These are phyloP conservation scores for Cladorrhinum sp. DNA, from an alignment of 2,329 filamentous ascomycete genomes.

Conservation along the genomic window DNA sequence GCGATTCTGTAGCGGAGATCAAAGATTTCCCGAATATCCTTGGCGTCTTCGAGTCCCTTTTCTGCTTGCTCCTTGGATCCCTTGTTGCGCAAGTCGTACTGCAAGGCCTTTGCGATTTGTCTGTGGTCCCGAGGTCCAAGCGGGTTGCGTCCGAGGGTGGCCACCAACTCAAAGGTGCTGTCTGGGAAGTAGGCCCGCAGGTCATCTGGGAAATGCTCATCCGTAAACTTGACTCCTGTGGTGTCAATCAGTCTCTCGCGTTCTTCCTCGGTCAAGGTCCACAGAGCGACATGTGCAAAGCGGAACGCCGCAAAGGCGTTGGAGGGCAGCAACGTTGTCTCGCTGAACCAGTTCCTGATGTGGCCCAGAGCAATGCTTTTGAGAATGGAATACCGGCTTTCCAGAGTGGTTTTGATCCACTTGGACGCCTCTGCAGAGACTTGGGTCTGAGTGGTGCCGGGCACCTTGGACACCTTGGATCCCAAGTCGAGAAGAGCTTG, in stretches of 20 bases:
- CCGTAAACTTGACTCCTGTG: neutral
- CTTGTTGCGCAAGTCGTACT: constrained; percentile 3
- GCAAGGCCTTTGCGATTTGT: constrained; percentile 3
- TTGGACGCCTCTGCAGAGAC: neutral
- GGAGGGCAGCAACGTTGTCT: neutral
- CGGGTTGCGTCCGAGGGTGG: neutral
- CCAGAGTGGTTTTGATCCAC: neutral
- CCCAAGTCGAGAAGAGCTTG: neutral
- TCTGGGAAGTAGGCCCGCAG: neutral
- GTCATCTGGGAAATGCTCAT: neutral
- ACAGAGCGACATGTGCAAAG: constrained; percentile 3
- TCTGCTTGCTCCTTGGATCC: constrained; percentile 1
- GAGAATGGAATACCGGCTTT: neutral
- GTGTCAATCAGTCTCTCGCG: neutral
- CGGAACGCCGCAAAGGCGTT: constrained; percentile 1
- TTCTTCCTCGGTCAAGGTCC: neutral
- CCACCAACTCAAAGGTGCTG: neutral
- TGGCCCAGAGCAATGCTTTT: neutral
- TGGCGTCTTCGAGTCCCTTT: constrained; percentile 1
- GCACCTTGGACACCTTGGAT: neutral
- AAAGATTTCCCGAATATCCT: constrained; percentile 1
- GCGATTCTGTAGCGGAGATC: constrained; percentile 7
- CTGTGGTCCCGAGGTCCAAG: constrained; percentile 1
- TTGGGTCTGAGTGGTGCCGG: neutral
- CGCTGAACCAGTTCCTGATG: constrained; percentile 3